A percentile compares a stretch with the other conserved stretches of the same genome.
Evolutionary conservation across 345 rosid species (phyloP).

Genomic region (Populus davidiana): DNA sequence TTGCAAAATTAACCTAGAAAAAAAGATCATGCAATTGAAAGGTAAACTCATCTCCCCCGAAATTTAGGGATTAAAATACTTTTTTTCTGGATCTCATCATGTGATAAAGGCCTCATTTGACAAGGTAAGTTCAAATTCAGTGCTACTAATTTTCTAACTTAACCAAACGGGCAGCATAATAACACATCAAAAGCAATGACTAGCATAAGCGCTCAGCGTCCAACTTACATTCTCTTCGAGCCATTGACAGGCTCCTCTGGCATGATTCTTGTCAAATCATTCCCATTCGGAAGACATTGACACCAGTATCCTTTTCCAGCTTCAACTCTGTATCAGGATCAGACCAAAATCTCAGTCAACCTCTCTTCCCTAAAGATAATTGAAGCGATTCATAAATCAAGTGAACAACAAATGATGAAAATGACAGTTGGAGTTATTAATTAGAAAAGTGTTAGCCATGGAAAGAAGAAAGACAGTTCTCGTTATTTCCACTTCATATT

Average conservation of each 20-base stretch:
- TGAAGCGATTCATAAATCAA: conserved; percentile 20
- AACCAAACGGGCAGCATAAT: conserved; percentile 14
- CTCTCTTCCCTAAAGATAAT: conserved; percentile 75
- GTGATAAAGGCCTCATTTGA: background rate
- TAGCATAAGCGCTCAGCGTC: conserved; percentile 15
- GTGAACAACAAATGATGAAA: conserved; percentile 7
- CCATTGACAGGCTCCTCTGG: conserved; percentile 74
- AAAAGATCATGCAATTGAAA: conserved; percentile 10
- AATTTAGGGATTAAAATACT: background rate
- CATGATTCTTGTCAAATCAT: conserved; percentile 87
- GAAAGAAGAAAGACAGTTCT: background rate
- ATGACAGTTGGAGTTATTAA: background rate
- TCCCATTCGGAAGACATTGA: conserved; percentile 86
- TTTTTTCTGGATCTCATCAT: background rate
- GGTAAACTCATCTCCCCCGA: background rate
- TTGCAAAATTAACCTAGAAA: conserved; percentile 73
- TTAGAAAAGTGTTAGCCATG: background rate
- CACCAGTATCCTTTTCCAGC: conserved; percentile 81
- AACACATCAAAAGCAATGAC: conserved; percentile 12
- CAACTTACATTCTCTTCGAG: conserved; percentile 59
- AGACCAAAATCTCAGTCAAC: conserved; percentile 73
- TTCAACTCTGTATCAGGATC: conserved; percentile 90
- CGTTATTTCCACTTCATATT: background rate
- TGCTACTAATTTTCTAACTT: background rate
- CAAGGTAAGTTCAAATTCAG: background rate